Percentiles rank a stretch among this genome's conserved stretches.
Conservation (phyloP, 257 asterid genomes). For the Penstemon barbatus region DNA sequence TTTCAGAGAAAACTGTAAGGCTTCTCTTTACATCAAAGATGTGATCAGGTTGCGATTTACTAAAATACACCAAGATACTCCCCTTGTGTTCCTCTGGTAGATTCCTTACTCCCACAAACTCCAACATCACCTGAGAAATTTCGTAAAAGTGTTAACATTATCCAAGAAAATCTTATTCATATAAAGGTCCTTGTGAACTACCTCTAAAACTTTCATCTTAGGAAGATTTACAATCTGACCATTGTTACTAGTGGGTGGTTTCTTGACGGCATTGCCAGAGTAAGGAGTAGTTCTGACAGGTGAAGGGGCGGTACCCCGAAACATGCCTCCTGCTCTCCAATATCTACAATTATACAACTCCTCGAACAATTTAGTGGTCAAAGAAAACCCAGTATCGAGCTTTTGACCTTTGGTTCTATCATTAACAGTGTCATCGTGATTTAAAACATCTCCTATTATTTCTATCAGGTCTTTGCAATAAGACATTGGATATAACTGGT, state of each 20-base stretch:
- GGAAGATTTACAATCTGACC: slow-evolving; percentile 48
- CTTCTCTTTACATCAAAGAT: slow-evolving; percentile 75
- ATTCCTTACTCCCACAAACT: slow-evolving; percentile 74
- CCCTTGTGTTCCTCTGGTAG: slow-evolving; percentile 68
- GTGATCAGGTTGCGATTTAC: slow-evolving; percentile 78
- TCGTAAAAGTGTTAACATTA: not conserved
- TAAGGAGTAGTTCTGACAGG: slow-evolving; percentile 65
- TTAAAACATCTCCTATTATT: slow-evolving; percentile 73
- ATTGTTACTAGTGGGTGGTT: slow-evolving; percentile 34
- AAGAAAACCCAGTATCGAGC: slow-evolving; percentile 79
- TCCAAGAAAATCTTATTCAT: not conserved
- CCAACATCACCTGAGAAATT: slow-evolving; percentile 80
- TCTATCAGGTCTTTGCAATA: slow-evolving; percentile 77
- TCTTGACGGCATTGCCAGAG: slow-evolving; percentile 36
- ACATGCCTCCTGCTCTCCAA: slow-evolving; percentile 98
- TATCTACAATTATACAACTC: slow-evolving; percentile 78
- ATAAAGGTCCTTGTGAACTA: slow-evolving; percentile 35
- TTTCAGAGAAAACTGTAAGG: slow-evolving; percentile 71
- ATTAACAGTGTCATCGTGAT: slow-evolving; percentile 93
- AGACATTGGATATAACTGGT: slow-evolving; percentile 80
- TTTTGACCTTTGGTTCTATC: slow-evolving; percentile 93
- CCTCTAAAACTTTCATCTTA: slow-evolving; percentile 58
- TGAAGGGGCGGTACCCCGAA: slow-evolving; percentile 71
- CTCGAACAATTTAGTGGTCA: slow-evolving; percentile 76
- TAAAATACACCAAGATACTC: slow-evolving; percentile 57